Conservation (phyloP, 192 early-diverging fungal species). For the Backusella psychrophila region DNA sequence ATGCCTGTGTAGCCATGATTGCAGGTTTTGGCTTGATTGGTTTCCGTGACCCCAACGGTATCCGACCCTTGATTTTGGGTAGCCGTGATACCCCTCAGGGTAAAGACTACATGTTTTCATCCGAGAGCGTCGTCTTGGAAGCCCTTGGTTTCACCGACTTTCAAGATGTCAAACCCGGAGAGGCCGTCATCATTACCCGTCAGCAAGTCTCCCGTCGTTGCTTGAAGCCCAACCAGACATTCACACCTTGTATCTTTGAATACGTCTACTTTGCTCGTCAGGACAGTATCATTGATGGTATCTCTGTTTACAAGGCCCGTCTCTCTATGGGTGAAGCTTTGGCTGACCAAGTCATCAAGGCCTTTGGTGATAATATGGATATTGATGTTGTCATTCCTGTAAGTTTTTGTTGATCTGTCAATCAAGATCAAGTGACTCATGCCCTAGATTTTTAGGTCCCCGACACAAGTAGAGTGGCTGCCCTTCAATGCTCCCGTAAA, state of each 20-base stretch:
- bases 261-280: constrained; percentile 99
- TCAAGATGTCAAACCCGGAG: constrained; percentile 88
- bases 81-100: constrained; percentile 67
- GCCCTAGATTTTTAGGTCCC: constrained; percentile 59
- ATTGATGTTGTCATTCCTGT: constrained; percentile 99
- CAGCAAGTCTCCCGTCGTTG: constrained; percentile 65
- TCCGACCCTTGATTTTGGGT: constrained; percentile 94
- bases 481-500: constrained; percentile 88
- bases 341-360: constrained; percentile 76
- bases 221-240: constrained; percentile 47
- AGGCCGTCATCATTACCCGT: constrained; percentile 93
- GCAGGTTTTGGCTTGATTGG: constrained; percentile 97
- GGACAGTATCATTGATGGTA: constrained; percentile 97
- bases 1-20: constrained; percentile 96
- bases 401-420: constrained; percentile 19
- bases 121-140: constrained; percentile 94
- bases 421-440: neutral
- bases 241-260: constrained; percentile 98
- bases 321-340: constrained; percentile 97
- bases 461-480: constrained; percentile 94
- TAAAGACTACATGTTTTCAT: constrained; percentile 97
- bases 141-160: constrained; percentile 88
- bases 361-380: constrained; percentile 75
- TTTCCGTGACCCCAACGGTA: constrained; percentile 93
- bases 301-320: constrained; percentile 97